Evolutionary conservation across 2,329 filamentous ascomycete species (phyloP), one percentile per base, ranked within the genome.

Genomic region (Alternaria brassicae): DNA sequence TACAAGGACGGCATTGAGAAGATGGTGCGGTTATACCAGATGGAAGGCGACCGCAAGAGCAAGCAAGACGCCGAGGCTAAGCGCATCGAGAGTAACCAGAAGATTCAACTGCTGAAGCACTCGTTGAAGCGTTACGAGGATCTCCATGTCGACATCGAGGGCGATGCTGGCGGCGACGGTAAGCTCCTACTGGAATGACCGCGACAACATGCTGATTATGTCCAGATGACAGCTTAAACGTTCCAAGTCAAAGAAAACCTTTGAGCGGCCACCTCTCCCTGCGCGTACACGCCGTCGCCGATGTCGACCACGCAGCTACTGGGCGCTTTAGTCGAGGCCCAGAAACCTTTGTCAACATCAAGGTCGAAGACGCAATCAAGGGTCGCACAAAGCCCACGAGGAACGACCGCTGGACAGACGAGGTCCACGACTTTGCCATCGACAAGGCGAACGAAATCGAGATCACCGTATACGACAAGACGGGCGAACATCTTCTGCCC

Each of bases 361-460:
- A 99, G 80, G 94, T 98, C 42, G 95, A 99, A 81, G 95, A 99
- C 79, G 88, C 90, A 53, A 88, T 97, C 62, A 92, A 96, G 71
- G 93, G 93, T 39, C 88, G 93, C 67, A 99, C 95, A 23, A 92
- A 88, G 77, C 86, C 90, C 1, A 92, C 93, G 9, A 86, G 93
- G 58, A 96, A 85, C 62, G 95, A 99, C 79, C 88, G 88, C 72
- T 99, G 94, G 94, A 89, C 93, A 40, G 91, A 92, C 68, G 95
- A 99, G 80, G 87, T 89, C 34, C 95, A 97, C 78, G 93, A 89
- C 58, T 89, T 99, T 62, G 92, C 95, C 65, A 95, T 99, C 56
- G 94, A 98, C 80, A 98, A 98, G 82, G 95, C 95, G 52, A 99
- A 99, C 78, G 95, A 99, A 80, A 92, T 99, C 62, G 95, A 99